phyloP scores from a whole-genome alignment of 352 stramenopile species.

The Phytophthora sp. region DNA sequence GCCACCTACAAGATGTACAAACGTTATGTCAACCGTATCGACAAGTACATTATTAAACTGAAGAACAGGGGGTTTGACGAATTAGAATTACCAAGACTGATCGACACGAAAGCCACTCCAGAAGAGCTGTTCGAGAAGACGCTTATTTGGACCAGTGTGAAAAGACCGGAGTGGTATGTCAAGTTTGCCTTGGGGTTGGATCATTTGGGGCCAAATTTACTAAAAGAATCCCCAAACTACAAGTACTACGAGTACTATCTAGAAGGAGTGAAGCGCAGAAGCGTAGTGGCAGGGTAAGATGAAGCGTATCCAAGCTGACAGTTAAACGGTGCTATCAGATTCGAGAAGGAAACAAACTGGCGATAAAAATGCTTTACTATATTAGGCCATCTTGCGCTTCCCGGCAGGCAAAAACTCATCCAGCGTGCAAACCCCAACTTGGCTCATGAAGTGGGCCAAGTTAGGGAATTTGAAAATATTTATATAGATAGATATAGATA shows the following conservation, averaged over 20 bases:
- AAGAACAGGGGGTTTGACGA: not conserved
- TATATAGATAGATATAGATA: no score
- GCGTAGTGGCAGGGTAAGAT: no score
- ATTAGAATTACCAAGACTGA: slow-evolving; percentile 4
- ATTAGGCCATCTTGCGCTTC: no score
- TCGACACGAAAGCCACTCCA: not conserved
- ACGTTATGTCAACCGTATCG: slow-evolving; percentile 19
- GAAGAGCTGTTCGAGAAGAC: slow-evolving; percentile 9
- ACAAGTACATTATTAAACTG: slow-evolving; percentile 14
- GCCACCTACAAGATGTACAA: not conserved
- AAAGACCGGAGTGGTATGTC: slow-evolving; percentile 20
- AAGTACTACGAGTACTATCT: slow-evolving; percentile 14
- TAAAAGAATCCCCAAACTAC: slow-evolving; percentile 24
- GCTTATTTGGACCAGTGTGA: slow-evolving; percentile 1
- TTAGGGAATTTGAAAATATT: no score
- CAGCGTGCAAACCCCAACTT: no score
- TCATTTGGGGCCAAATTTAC: not conserved
- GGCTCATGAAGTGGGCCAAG: no score
- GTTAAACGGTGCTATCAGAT: no score
- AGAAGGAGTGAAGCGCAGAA: not conserved
- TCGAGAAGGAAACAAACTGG: no score
- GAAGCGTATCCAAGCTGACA: no score
- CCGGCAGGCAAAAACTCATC: no score
- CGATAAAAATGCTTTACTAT: no score
- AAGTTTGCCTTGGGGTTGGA: slow-evolving; percentile 20